Conservation (phyloP, 2,329 filamentous ascomycete species). For the Cladorrhinum sp. region DNA sequence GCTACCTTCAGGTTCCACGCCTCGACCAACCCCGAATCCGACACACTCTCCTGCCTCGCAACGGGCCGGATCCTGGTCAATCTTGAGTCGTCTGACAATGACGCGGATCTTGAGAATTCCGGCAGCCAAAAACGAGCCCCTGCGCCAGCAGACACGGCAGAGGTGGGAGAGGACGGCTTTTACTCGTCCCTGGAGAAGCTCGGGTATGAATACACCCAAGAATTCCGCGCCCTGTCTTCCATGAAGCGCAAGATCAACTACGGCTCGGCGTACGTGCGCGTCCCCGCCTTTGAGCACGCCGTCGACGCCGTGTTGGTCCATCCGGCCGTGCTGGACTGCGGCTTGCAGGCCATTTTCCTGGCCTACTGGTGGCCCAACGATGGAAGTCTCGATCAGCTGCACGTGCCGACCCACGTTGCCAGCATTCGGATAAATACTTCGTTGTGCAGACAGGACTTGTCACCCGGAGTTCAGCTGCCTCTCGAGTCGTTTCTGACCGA, state of each 20-base stretch:
- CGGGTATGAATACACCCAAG: conserved; percentile 20
- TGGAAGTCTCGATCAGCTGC: background rate
- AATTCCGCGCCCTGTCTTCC: conserved; percentile 17
- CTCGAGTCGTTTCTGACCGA: background rate
- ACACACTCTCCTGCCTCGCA: background rate
- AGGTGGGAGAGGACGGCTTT: conserved; percentile 10
- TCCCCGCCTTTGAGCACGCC: background rate
- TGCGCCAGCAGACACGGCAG: background rate
- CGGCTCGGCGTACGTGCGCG: conserved; percentile 10
- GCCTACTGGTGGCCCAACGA: conserved; percentile 10
- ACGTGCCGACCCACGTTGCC: conserved; percentile 9
- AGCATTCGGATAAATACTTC: conserved; percentile 5
- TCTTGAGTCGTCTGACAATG: background rate
- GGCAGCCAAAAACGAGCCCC: background rate
- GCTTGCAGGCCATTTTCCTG: conserved; percentile 25
- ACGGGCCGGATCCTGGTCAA: background rate
- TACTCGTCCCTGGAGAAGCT: conserved; percentile 16
- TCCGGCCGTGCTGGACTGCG: conserved; percentile 25
- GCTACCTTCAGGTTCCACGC: background rate
- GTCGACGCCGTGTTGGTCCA: conserved; percentile 18
- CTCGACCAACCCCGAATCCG: background rate
- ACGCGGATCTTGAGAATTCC: background rate
- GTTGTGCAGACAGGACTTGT: background rate
- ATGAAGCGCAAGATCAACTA: conserved; percentile 15
- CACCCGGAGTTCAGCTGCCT: background rate